Conservation (phyloP, 306 rosid genomes). For the Lathyrus oleraceus region DNA sequence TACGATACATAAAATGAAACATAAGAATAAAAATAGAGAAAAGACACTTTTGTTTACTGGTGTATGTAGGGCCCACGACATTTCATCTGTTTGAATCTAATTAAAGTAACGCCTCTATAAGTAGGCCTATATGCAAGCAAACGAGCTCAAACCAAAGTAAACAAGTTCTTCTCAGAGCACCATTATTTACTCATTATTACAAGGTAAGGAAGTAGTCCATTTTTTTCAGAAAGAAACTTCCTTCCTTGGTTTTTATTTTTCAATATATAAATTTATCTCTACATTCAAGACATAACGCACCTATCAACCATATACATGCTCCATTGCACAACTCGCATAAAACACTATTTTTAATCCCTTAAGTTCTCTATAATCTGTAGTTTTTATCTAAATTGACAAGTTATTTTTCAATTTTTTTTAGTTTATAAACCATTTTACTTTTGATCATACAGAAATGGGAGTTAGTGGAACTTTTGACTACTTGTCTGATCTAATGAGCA, state of each 20-base stretch:
- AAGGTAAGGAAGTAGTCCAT: slow-evolving; percentile 66
- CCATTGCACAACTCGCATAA: slow-evolving; percentile 21
- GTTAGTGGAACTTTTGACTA: slow-evolving; percentile 83
- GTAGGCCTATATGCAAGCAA: slow-evolving; percentile 31
- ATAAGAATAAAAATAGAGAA: neutral
- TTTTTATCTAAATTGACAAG: slow-evolving; percentile 13
- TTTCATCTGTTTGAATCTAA: slow-evolving; percentile 51
- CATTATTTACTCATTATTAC: slow-evolving; percentile 36
- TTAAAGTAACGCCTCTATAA: slow-evolving; percentile 48
- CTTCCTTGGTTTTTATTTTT: slow-evolving; percentile 29
- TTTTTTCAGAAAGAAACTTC: slow-evolving; percentile 40
- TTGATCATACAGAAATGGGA: slow-evolving; percentile 65
- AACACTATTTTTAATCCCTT: slow-evolving; percentile 9
- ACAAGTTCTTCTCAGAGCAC: slow-evolving; percentile 39
- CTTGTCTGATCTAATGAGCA: slow-evolving; percentile 78
- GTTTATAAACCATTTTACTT: slow-evolving; percentile 24
- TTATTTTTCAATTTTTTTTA: neutral
- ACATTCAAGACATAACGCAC: slow-evolving; percentile 29
- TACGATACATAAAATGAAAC: neutral
- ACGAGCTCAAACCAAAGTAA: slow-evolving; percentile 43
- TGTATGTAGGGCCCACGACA: slow-evolving; percentile 44
- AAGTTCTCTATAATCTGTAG: slow-evolving; percentile 8
- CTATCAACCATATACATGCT: slow-evolving; percentile 19
- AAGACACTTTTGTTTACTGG: slow-evolving; percentile 29
- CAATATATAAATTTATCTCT: slow-evolving; percentile 28